These are phyloP conservation scores for Lentinula novae-zelandiae DNA, from an alignment of 1,284 basidiomycete genomes.

Conservation along the genomic window DNA sequence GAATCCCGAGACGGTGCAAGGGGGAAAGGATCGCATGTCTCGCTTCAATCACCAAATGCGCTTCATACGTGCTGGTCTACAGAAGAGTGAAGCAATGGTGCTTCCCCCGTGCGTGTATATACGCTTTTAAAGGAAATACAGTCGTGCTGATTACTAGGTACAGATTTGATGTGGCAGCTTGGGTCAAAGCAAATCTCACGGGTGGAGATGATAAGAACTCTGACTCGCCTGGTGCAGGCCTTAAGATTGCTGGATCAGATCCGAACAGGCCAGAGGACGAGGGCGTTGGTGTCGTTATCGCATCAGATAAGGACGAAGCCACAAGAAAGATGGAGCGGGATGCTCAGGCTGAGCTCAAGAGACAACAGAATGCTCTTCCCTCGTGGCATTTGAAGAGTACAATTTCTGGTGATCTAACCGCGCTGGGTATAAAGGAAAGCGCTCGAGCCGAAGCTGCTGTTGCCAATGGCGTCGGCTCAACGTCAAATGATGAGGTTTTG, in stretches of 20 bases:
- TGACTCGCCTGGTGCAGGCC: slow-evolving; percentile 46
- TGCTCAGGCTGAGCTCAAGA: slow-evolving; percentile 70
- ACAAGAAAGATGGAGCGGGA: slow-evolving; percentile 64
- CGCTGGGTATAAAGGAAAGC: slow-evolving; percentile 73
- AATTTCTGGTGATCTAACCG: slow-evolving; percentile 87
- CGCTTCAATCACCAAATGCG: slow-evolving; percentile 91
- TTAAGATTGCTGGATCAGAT: slow-evolving; percentile 71
- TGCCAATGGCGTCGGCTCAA: slow-evolving; percentile 25
- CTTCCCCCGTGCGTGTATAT: slow-evolving; percentile 62
- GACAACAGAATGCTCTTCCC: slow-evolving; percentile 88
- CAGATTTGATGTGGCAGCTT: slow-evolving; percentile 79
- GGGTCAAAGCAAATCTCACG: slow-evolving; percentile 67
- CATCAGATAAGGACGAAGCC: slow-evolving; percentile 78
- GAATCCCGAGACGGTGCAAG: slow-evolving; percentile 78
- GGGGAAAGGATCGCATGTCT: slow-evolving; percentile 92
- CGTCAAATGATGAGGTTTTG: slow-evolving; percentile 65
- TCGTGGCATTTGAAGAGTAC: slow-evolving; percentile 95
- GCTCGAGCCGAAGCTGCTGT: slow-evolving; percentile 41
- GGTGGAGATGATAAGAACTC: slow-evolving; percentile 57
- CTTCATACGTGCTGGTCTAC: slow-evolving; percentile 82
- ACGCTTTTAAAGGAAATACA: not conserved
- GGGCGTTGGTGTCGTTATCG: slow-evolving; percentile 76
- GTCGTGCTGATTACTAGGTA: not conserved
- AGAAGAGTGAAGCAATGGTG: slow-evolving; percentile 86
- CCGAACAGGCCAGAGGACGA: slow-evolving; percentile 62